Conservation (phyloP, 768 basidiomycete species). For the Boletus tomentosulus region DNA sequence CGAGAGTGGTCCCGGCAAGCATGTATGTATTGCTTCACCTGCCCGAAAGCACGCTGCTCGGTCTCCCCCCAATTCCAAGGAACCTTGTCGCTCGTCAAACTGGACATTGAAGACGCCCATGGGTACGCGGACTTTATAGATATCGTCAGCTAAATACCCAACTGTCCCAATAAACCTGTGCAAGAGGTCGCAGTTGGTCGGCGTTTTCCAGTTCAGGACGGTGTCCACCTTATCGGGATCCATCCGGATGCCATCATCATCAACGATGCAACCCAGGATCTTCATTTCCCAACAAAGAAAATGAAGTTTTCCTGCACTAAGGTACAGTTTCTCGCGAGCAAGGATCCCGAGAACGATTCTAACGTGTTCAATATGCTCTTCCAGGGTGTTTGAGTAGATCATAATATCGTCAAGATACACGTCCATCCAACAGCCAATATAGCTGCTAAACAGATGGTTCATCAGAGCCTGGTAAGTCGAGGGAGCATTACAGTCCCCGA, state of each 20-base stretch:
- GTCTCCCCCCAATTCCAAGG: background rate
- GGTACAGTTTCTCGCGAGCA: conserved; percentile 39
- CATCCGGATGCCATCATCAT: conserved; percentile 38
- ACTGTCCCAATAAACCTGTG: background rate
- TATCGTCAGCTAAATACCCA: background rate
- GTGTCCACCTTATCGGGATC: conserved; percentile 42
- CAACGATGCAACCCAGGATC: conserved; percentile 34
- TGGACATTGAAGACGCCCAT: background rate
- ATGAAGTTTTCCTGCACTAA: conserved; percentile 32
- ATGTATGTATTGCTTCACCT: background rate
- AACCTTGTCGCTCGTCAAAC: background rate
- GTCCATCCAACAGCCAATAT: background rate
- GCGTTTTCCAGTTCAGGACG: conserved; percentile 17
- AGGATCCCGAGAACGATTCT: no score
- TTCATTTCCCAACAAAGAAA: conserved; percentile 31
- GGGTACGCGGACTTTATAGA: background rate
- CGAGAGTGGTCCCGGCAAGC: background rate
- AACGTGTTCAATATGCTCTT: conserved; percentile 33
- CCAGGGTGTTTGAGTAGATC: conserved; percentile 8
- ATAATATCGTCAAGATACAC: conserved; percentile 8
- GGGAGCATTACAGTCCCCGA: conserved; percentile 36
- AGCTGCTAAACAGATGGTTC: conserved; percentile 1
- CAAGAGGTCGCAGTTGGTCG: background rate
- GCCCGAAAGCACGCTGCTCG: background rate
- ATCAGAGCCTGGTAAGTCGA: conserved; percentile 38